Evolutionary conservation across 345 rosid genomes (phyloP).

Genomic region (Eucalyptus virginea): DNA sequence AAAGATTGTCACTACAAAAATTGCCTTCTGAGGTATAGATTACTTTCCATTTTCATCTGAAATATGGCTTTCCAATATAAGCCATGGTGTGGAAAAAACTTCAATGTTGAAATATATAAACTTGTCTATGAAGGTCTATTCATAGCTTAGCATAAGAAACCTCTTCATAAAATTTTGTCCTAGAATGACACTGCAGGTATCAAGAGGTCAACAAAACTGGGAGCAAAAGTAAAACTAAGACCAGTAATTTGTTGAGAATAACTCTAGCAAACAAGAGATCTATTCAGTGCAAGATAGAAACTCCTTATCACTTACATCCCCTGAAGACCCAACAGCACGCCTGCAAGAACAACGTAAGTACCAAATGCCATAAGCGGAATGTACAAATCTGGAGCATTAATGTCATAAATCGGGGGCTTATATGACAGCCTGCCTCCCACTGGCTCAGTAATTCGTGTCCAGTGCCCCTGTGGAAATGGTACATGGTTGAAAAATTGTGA

Average conservation of each 20-base stretch:
- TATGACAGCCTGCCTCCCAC: conserved; percentile 97
- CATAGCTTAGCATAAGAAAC: background rate
- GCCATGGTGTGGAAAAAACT: background rate
- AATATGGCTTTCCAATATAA: background rate
- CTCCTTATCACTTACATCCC: conserved; percentile 55
- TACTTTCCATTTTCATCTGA: background rate
- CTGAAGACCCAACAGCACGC: conserved; percentile 65
- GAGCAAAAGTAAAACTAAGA: background rate
- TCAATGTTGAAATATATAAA: background rate
- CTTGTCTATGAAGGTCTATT: background rate
- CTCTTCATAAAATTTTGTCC: background rate
- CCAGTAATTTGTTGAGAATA: background rate
- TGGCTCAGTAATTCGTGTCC: conserved; percentile 92
- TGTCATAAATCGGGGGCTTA: conserved; percentile 88
- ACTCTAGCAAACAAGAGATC: background rate
- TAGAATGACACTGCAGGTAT: background rate
- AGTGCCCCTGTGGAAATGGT: conserved; percentile 52
- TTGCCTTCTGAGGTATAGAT: background rate
- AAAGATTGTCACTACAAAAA: background rate
- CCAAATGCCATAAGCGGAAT: conserved; percentile 97
- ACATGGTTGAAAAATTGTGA: background rate
- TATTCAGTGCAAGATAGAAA: background rate
- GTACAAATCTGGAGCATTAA: conserved; percentile 91
- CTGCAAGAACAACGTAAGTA: conserved; percentile 82
- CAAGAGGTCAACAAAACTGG: background rate